Evolutionary conservation across 164 flowering plant genomes (phyloP), one percentile per base, ranked within the genome.

Genomic region (Stephania cephalantha): DNA sequence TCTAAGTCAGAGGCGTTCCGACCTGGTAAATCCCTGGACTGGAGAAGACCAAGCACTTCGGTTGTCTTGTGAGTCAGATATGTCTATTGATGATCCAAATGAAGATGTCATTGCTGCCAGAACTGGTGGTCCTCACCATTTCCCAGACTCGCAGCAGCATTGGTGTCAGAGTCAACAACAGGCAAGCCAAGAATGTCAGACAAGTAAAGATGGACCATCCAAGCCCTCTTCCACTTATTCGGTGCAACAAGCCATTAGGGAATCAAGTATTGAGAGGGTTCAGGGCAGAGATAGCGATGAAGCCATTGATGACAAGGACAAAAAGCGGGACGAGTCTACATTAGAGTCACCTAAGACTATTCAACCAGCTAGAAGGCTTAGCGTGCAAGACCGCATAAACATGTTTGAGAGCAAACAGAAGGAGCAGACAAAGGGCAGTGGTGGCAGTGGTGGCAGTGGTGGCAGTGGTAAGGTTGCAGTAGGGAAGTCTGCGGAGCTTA

Each of bases 321-420:
- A 61, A 25, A 61, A 17, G 20, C 66, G 20, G 66, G 71, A 81
- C 29, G 79, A 81, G 48, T 77, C 76, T 46, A 71, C 13, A 74
- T 65, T 74, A 1, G 87, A 81, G 77, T 67, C 82, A 11, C 50
- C 79, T 11, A 71, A 84, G 46, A 17, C 82, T 0, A 81, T 78
- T 81, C 97, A 81, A 74, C 88, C 87, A 0, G 67, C 87, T 0
- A 86, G 97, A 83, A 85, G 97, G 78, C 90, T 95, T 30, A 95
- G 99, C 70, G 99, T 95, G 71, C 99, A 95, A 82, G 99, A 95
- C 73, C 85, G 99, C 20, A 93, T 95, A 72, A 93, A 82, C 73
- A 72, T 95, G 75, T 95, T 95, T 82, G 99, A 95, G 85, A 95
- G 82, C 81, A 95, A 93, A 74, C 97, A 91, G 82, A 90, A 93